Evolutionary conservation across 2,329 filamentous ascomycete species (phyloP).

Genomic region (Arthrobotrys sinensis): DNA sequence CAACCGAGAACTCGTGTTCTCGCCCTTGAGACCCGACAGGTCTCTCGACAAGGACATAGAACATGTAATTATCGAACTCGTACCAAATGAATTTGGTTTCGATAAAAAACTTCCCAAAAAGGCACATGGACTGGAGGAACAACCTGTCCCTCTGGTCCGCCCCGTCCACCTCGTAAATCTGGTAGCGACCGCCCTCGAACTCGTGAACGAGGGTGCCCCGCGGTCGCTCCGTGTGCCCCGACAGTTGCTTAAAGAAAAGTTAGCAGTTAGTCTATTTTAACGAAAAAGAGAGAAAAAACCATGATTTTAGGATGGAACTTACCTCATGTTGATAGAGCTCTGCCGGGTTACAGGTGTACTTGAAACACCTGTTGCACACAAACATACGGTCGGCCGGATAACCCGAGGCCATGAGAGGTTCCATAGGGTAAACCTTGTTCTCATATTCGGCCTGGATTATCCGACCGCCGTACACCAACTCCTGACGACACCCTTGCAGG

Average conservation of each 20-base stretch:
- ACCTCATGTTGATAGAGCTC: conserved; percentile 70
- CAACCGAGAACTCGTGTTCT: conserved; percentile 71
- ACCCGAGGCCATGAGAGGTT: conserved; percentile 30
- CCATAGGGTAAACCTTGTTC: conserved; percentile 41
- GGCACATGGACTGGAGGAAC: conserved; percentile 93
- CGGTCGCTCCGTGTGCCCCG: conserved; percentile 59
- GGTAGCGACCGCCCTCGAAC: conserved; percentile 79
- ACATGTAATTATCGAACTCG: conserved; percentile 93
- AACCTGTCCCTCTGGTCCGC: conserved; percentile 78
- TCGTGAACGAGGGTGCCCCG: conserved; percentile 69
- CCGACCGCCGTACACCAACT: conserved; percentile 40
- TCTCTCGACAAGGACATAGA: conserved; percentile 89
- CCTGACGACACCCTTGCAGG: conserved; percentile 19
- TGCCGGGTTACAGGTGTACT: conserved; percentile 80
- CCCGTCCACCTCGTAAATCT: conserved; percentile 93
- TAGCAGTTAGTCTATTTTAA: conserved; percentile 55
- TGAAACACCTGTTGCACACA: conserved; percentile 94
- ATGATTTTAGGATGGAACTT: conserved; percentile 16
- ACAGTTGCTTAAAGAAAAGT: conserved; percentile 54
- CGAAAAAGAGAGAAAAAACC: conserved; percentile 65
- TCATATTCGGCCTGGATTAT: conserved; percentile 39
- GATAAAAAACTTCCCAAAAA: conserved; percentile 97
- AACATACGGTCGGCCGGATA: conserved; percentile 72
- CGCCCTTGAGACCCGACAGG: conserved; percentile 69
- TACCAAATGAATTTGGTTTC: conserved; percentile 99